Evolutionary conservation across 106 monocot species (phyloP).

Genomic region (Dendrobium nobile): DNA sequence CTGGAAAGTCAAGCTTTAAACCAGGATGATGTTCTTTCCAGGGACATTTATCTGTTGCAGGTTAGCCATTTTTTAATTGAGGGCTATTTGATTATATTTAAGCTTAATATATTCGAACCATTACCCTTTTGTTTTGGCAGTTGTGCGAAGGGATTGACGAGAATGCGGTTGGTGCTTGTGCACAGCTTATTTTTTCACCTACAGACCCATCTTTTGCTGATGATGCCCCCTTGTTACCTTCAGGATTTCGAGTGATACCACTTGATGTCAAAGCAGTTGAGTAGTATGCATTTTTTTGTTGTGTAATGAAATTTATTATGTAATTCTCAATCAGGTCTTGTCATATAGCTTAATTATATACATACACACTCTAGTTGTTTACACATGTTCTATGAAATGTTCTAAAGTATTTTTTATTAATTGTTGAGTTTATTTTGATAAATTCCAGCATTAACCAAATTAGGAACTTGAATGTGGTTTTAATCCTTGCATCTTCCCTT

Average conservation of each 20-base stretch:
- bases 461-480: not conserved
- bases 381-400: no score
- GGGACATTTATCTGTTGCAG: conserved; percentile 83
- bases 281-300: not conserved
- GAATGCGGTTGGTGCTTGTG: conserved; percentile 56
- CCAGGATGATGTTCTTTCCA: conserved; percentile 59
- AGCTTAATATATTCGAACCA: not conserved
- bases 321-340: no score
- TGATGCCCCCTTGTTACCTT: conserved; percentile 73
- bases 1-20: conserved; percentile 72
- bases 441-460: not conserved
- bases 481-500: not conserved
- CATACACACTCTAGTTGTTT: no score
- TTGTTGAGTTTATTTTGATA: not conserved
- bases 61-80: conserved; percentile 23
- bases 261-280: conserved; percentile 70
- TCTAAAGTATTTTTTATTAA: not conserved
- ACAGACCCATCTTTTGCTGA: conserved; percentile 89
- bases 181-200: conserved; percentile 91
- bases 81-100: not conserved
- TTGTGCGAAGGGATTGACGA: conserved; percentile 88
- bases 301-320: no score
- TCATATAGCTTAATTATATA: not conserved
- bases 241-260: conserved; percentile 91
- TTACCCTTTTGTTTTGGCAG: conserved; percentile 29